Conservation (phyloP, 805 yeast species). For the Wickerhamiella allomyrinae region DNA sequence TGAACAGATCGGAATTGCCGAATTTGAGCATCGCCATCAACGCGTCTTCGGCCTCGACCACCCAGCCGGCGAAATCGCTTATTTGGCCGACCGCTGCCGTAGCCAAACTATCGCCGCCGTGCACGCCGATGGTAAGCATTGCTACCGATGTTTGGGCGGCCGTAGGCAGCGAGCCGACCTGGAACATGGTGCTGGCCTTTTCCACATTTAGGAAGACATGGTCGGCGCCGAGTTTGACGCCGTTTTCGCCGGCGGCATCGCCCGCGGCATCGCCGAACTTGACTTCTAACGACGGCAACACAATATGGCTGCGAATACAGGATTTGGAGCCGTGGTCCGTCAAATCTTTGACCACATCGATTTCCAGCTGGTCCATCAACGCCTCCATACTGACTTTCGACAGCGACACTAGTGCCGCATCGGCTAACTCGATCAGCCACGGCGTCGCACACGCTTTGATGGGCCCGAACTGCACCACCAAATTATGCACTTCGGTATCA, state of each 20-base stretch:
- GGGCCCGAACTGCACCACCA: slow-evolving; percentile 41
- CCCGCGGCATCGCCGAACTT: slow-evolving; percentile 22
- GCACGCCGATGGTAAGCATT: not conserved
- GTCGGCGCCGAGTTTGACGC: not conserved
- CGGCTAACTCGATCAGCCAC: slow-evolving; percentile 26
- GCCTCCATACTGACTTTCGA: slow-evolving; percentile 31
- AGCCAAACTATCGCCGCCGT: not conserved
- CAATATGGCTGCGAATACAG: slow-evolving; percentile 19
- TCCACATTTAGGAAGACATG: not conserved
- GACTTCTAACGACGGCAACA: slow-evolving; percentile 33
- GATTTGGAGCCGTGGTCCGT: slow-evolving; percentile 11
- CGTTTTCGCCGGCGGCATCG: not conserved
- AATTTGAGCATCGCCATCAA: not conserved
- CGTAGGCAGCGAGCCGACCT: not conserved
- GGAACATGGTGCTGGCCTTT: not conserved
- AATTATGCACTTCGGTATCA: slow-evolving; percentile 29
- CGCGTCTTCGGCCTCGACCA: not conserved
- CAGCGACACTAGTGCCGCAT: slow-evolving; percentile 26
- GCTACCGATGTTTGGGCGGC: not conserved
- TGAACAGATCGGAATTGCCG: not conserved
- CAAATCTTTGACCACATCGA: slow-evolving; percentile 38
- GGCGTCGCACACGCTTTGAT: slow-evolving; percentile 38
- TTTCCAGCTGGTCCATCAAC: slow-evolving; percentile 52
- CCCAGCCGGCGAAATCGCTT: not conserved
- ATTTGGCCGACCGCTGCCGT: not conserved